phyloP scores from a whole-genome alignment of 129 eudicot genomes.

The Saposhnikovia divaricata region DNA sequence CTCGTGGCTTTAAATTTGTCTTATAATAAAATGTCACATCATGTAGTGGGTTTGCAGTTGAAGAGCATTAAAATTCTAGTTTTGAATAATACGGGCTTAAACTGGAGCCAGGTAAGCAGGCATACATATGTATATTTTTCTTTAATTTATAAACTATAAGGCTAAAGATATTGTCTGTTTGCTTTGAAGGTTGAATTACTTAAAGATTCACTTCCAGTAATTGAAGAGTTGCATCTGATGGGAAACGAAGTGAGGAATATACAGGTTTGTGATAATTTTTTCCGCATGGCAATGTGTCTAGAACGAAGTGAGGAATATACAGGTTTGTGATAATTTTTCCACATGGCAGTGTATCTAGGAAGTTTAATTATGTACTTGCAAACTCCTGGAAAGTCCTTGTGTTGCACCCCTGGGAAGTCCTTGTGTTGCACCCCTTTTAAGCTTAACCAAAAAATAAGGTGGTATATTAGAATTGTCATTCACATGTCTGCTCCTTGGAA shows the following conservation, averaged over 20 bases:
- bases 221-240: constrained; percentile 92
- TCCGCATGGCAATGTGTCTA: no score
- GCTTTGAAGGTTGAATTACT: constrained; percentile 61
- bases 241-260: constrained; percentile 63
- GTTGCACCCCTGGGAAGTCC: no score
- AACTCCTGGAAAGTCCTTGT: no score
- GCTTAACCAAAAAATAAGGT: background rate
- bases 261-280: no score
- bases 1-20: constrained; percentile 69
- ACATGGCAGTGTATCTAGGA: background rate
- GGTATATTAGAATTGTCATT: background rate
- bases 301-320: no score
- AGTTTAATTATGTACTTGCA: background rate
- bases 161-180: constrained; percentile 9
- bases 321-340: no score
- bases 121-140: constrained; percentile 1
- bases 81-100: constrained; percentile 63
- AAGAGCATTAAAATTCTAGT: constrained; percentile 62
- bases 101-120: constrained; percentile 60
- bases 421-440: no score
- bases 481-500: background rate
- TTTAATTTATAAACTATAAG: constrained; percentile 3
- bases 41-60: constrained; percentile 35
- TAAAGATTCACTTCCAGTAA: constrained; percentile 48
- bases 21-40: constrained; percentile 49